A percentile compares a stretch with the other conserved stretches of the same genome.
These are phyloP conservation scores for Syzygium grande DNA, from an alignment of 345 rosid species.

Conservation along the genomic window DNA sequence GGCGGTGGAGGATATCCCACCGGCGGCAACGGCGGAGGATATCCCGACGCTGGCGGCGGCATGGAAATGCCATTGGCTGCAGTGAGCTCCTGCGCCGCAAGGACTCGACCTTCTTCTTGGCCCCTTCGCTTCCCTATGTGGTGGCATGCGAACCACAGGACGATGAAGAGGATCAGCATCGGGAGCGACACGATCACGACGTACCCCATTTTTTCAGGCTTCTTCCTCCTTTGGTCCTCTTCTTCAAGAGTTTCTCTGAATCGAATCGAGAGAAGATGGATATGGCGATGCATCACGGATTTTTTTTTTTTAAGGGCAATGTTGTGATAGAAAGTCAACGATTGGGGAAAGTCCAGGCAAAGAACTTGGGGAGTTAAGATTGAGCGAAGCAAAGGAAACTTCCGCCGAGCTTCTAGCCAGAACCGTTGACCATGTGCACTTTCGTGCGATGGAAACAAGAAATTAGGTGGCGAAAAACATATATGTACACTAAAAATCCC, in stretches of 20 bases:
- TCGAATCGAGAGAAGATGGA: too few relatives aligned
- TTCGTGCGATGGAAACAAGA: neutral
- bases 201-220: conserved; percentile 1
- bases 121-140: conserved; percentile 5
- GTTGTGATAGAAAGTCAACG: too few relatives aligned
- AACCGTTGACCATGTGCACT: neutral
- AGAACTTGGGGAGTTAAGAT: neutral
- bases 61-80: neutral
- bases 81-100: neutral
- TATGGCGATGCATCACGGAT: too few relatives aligned
- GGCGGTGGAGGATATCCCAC: neutral
- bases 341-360: neutral
- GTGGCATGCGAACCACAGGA: neutral
- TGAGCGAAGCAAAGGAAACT: neutral
- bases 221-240: too few relatives aligned
- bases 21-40: neutral
- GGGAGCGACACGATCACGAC: conserved; percentile 5
- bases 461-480: too few relatives aligned
- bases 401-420: neutral
- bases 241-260: too few relatives aligned
- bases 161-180: neutral
- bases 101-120: neutral
- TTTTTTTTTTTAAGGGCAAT: too few relatives aligned
- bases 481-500: too few relatives aligned
- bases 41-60: neutral